Evolutionary conservation across 371 early-diverging fungal species (phyloP).

Genomic region (Apophysomyces ossiformis): DNA sequence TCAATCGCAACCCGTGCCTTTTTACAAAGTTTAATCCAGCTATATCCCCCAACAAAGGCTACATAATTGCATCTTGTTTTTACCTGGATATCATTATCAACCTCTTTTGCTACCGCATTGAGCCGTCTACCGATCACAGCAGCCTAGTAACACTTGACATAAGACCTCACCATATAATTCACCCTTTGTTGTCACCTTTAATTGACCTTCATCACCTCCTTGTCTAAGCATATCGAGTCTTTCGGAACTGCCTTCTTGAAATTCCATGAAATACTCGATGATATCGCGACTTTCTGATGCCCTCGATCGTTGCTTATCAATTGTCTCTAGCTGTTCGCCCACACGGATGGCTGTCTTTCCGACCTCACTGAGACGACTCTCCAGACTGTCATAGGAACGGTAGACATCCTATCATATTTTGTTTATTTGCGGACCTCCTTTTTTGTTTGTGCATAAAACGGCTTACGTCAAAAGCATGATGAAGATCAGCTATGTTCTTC

Average conservation of each 20-base stretch:
- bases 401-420: conserved; percentile 70
- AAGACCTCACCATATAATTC: neutral
- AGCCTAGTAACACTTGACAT: conserved; percentile 52
- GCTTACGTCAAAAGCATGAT: conserved; percentile 72
- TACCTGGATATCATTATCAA: conserved; percentile 81
- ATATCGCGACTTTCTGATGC: conserved; percentile 90
- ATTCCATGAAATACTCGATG: conserved; percentile 89
- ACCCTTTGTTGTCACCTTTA: conserved; percentile 60
- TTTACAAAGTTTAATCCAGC: neutral
- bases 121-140: conserved; percentile 87
- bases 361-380: conserved; percentile 87
- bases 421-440: neutral
- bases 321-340: conserved; percentile 95
- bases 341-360: conserved; percentile 96
- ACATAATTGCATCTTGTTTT: neutral
- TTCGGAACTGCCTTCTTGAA: conserved; percentile 74
- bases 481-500: conserved; percentile 74
- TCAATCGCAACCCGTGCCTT: conserved; percentile 84
- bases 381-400: conserved; percentile 82
- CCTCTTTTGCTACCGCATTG: conserved; percentile 87
- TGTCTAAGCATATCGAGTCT: conserved; percentile 77
- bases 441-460: neutral
- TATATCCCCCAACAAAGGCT: too few species aligned
- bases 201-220: conserved; percentile 84
- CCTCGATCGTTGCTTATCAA: conserved; percentile 88